Evolutionary conservation across 2,329 filamentous ascomycete genomes (phyloP).

Genomic region (Stemphylium beticola): DNA sequence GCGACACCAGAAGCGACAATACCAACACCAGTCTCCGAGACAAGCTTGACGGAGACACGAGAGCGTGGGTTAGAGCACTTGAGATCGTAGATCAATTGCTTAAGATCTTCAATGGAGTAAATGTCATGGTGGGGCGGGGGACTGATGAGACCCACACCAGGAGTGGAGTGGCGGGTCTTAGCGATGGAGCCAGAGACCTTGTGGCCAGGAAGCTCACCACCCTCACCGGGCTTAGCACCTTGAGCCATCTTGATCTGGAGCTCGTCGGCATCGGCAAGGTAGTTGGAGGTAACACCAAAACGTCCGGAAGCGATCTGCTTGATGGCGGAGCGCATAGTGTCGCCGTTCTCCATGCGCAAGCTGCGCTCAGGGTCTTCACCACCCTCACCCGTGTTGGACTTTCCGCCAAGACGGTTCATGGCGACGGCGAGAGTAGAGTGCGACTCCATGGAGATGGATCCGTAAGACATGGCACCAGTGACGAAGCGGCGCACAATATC

Average conservation of each 20-base stretch:
- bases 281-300: slow-evolving; percentile 94
- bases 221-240: slow-evolving; percentile 96
- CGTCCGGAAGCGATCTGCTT: slow-evolving; percentile 96
- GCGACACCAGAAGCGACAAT: slow-evolving; percentile 97
- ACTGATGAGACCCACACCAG: slow-evolving; percentile 93
- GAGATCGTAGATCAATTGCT: slow-evolving; percentile 96
- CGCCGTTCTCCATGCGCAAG: slow-evolving; percentile 83
- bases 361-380: slow-evolving; percentile 94
- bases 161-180: slow-evolving; percentile 92
- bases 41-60: slow-evolving; percentile 94
- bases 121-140: slow-evolving; percentile 97
- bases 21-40: slow-evolving; percentile 95
- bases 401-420: slow-evolving; percentile 95
- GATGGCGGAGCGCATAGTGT: slow-evolving; percentile 96
- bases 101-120: slow-evolving; percentile 97
- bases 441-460: slow-evolving; percentile 97
- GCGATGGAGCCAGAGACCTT: slow-evolving; percentile 96
- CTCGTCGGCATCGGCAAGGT: slow-evolving; percentile 93
- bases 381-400: slow-evolving; percentile 97
- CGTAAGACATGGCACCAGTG: slow-evolving; percentile 98
- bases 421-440: slow-evolving; percentile 94
- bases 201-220: slow-evolving; percentile 94
- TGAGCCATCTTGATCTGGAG: slow-evolving; percentile 99
- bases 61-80: slow-evolving; percentile 95
- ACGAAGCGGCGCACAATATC: slow-evolving; percentile 97